phyloP scores from a whole-genome alignment of 2,329 filamentous ascomycete genomes.

The Fonsecaea pedrosoi region DNA sequence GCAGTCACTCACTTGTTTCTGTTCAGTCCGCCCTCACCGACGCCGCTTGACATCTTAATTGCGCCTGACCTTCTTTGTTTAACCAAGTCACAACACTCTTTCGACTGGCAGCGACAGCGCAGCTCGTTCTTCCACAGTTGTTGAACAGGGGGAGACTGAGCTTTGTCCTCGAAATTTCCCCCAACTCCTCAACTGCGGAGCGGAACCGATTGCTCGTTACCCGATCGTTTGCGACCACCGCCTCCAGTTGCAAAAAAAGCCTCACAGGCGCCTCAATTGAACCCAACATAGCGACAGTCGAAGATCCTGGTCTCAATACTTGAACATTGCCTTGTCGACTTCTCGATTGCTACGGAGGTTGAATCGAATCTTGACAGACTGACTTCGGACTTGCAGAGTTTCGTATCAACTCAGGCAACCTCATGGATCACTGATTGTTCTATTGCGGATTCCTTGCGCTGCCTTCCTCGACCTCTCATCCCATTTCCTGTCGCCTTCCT shows the following conservation, averaged over 20 bases:
- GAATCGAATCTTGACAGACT: constrained; percentile 4
- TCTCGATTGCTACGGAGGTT: background rate
- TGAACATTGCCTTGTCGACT: background rate
- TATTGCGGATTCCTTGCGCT: background rate
- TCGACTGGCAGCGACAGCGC: background rate
- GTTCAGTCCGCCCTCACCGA: constrained; percentile 10
- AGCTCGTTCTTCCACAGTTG: background rate
- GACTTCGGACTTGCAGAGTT: background rate
- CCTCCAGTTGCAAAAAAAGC: constrained; percentile 11
- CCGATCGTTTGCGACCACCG: constrained; percentile 1
- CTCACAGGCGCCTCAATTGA: background rate
- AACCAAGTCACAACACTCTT: background rate
- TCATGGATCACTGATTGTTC: constrained; percentile 26
- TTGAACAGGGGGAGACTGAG: constrained; percentile 6
- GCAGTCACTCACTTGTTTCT: constrained; percentile 1
- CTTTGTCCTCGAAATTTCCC: constrained; percentile 7
- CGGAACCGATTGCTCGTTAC: constrained; percentile 11
- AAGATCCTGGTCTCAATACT: background rate
- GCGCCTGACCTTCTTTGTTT: background rate
- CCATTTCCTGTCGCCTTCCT: constrained; percentile 8
- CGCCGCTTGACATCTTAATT: background rate
- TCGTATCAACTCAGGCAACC: background rate
- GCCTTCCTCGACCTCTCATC: background rate
- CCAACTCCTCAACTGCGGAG: constrained; percentile 15
- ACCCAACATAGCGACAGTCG: background rate